phyloP scores from a whole-genome alignment of 768 basidiomycete genomes.

The Boletus rubroflammeus region DNA sequence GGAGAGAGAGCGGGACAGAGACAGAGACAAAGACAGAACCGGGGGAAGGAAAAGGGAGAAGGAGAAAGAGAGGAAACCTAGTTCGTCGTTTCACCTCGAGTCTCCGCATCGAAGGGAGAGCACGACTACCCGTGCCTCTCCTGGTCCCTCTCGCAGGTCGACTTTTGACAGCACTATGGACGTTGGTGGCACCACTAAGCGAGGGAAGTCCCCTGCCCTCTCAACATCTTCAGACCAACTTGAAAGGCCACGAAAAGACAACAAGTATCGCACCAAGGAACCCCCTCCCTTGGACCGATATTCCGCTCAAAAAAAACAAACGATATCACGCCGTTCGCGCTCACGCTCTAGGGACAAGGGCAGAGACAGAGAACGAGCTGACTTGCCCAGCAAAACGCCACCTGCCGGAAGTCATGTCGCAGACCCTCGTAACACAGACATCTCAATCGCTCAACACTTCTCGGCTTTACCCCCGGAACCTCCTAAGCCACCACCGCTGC shows the following conservation, averaged over 20 bases:
- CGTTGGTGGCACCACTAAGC: slow-evolving; percentile 4
- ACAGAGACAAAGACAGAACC: not conserved
- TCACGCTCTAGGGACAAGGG: slow-evolving; percentile 12
- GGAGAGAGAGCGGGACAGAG: not conserved
- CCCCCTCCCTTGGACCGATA: slow-evolving; percentile 7
- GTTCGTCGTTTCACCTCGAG: not conserved
- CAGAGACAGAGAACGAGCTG: slow-evolving; percentile 3
- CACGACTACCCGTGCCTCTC: slow-evolving; percentile 9
- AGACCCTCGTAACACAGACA: not conserved
- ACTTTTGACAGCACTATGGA: slow-evolving; percentile 10
- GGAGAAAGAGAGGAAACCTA: slow-evolving; percentile 12
- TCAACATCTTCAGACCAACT: slow-evolving; percentile 27
- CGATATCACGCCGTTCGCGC: slow-evolving; percentile 4
- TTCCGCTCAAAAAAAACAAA: no score
- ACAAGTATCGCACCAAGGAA: not conserved
- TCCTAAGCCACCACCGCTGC: slow-evolving; percentile 12
- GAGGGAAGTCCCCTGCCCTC: slow-evolving; percentile 22
- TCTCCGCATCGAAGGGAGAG: slow-evolving; percentile 20
- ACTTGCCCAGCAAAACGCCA: not conserved
- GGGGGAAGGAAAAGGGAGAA: not conserved
- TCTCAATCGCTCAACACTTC: not conserved
- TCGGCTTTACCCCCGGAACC: slow-evolving; percentile 13
- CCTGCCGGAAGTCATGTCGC: not conserved
- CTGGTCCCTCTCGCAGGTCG: slow-evolving; percentile 14
- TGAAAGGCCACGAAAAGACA: slow-evolving; percentile 22